A percentile compares a stretch with the other conserved stretches of the same genome.
Evolutionary conservation across 2,329 filamentous ascomycete species (phyloP).

Genomic region (Trichoderma guizhouense): DNA sequence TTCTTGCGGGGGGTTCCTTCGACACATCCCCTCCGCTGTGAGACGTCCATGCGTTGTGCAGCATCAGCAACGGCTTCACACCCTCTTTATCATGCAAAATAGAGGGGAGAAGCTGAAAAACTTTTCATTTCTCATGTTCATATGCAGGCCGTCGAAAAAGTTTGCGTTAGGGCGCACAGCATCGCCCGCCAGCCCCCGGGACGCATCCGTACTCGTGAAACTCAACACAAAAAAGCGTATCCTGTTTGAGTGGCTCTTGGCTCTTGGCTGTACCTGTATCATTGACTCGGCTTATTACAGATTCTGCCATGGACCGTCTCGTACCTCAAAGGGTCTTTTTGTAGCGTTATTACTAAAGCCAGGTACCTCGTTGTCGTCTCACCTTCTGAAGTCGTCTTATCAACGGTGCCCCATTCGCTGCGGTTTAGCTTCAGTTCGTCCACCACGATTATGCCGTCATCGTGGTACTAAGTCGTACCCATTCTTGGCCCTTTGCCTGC

Average conservation of each 20-base stretch:
- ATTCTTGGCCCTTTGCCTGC: not conserved
- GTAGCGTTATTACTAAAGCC: not conserved
- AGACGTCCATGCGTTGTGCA: slow-evolving; percentile 1
- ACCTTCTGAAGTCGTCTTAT: slow-evolving; percentile 13
- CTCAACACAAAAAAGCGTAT: not conserved
- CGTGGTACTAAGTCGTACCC: not conserved
- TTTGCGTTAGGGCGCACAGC: slow-evolving; percentile 1
- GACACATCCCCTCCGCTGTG: not conserved
- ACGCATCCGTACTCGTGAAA: not conserved
- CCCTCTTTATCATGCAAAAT: slow-evolving; percentile 2
- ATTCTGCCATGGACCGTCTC: not conserved
- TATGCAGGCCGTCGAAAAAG: not conserved
- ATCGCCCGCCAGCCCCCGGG: not conserved
- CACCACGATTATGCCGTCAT: not conserved
- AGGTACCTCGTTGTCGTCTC: slow-evolving; percentile 2
- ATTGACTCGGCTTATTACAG: not conserved
- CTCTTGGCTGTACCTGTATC: not conserved
- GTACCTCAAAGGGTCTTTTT: not conserved
- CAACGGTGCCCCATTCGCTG: not conserved
- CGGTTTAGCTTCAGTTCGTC: not conserved
- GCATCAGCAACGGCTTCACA: slow-evolving; percentile 4
- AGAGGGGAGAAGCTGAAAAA: not conserved
- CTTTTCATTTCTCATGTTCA: not conserved
- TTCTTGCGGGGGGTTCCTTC: not conserved
- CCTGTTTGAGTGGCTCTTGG: not conserved